phyloP scores from a whole-genome alignment of 768 basidiomycete genomes.

The Pisolithus marmoratus region DNA sequence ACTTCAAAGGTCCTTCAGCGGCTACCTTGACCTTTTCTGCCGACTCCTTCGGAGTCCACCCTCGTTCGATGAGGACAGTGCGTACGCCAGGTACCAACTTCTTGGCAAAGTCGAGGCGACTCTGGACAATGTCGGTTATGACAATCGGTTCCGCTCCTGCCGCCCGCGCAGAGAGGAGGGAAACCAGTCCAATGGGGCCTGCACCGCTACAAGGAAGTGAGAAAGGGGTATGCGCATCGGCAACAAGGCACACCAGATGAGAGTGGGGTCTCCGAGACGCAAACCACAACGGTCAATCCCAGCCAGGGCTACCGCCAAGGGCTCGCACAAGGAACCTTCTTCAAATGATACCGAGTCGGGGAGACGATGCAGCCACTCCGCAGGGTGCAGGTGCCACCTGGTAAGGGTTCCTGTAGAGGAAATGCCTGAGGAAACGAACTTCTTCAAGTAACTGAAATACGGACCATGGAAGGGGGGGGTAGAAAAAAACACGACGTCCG shows the following conservation, averaged over 20 bases:
- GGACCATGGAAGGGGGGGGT: constrained; percentile 64
- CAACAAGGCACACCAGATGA: constrained; percentile 46
- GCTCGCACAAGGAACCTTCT: constrained; percentile 65
- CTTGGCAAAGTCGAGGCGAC: constrained; percentile 62
- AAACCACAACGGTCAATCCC: constrained; percentile 62
- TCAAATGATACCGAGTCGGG: constrained; percentile 59
- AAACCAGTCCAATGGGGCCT: constrained; percentile 60
- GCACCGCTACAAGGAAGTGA: constrained; percentile 43
- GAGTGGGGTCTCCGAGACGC: constrained; percentile 56
- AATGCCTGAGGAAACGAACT: neutral
- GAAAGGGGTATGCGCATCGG: neutral
- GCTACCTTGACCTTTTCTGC: constrained; percentile 47
- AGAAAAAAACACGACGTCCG: constrained; percentile 58
- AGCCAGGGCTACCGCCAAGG: constrained; percentile 60
- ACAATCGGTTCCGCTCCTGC: constrained; percentile 67
- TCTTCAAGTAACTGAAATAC: neutral
- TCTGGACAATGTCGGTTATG: constrained; percentile 63
- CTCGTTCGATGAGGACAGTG: constrained; percentile 50
- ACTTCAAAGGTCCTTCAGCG: constrained; percentile 43
- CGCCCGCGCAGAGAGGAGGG: constrained; percentile 58
- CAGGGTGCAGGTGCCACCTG: constrained; percentile 62
- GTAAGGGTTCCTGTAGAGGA: constrained; percentile 47
- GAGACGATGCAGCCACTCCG: constrained; percentile 61
- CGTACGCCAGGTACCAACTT: constrained; percentile 53
- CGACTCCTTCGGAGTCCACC: constrained; percentile 40